Evolutionary conservation across 192 early-diverging fungal genomes (phyloP).

Genomic region (Jimgerdemannia lactiflua): DNA sequence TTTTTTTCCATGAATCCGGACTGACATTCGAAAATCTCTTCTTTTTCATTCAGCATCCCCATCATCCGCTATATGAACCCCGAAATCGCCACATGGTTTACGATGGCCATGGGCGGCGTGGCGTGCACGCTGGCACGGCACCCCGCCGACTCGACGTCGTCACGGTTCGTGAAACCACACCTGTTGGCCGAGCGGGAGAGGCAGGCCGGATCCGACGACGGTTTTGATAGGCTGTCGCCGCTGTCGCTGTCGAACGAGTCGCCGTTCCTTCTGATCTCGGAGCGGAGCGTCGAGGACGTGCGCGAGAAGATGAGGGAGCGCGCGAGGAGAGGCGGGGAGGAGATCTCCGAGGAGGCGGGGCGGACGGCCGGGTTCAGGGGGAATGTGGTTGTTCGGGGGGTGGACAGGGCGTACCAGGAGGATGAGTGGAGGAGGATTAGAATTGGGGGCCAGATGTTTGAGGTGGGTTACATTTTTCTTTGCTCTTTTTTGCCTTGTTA

Average conservation of each 20-base stretch:
- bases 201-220: constrained; percentile 10
- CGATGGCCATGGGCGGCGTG: constrained; percentile 33
- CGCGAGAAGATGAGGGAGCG: constrained; percentile 47
- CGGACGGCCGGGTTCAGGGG: constrained; percentile 55
- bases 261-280: constrained; percentile 66
- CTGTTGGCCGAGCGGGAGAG: constrained; percentile 1
- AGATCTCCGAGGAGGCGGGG: constrained; percentile 17
- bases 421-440: constrained; percentile 53
- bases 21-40: no score
- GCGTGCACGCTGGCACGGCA: constrained; percentile 40
- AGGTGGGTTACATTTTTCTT: constrained; percentile 30
- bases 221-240: constrained; percentile 10
- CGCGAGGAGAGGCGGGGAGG: not conserved
- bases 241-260: constrained; percentile 71
- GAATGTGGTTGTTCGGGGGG: constrained; percentile 62
- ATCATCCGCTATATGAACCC: constrained; percentile 22
- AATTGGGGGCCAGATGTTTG: constrained; percentile 46
- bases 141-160: constrained; percentile 1
- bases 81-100: constrained; percentile 42
- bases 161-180: constrained; percentile 34
- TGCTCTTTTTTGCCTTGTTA: no score
- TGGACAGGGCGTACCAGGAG: constrained; percentile 56
- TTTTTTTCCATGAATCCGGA: no score
- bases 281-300: constrained; percentile 52
- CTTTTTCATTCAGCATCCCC: not conserved